Conservation (phyloP, 2,329 filamentous ascomycete species). For the Neopestalotiopsis sp. region DNA sequence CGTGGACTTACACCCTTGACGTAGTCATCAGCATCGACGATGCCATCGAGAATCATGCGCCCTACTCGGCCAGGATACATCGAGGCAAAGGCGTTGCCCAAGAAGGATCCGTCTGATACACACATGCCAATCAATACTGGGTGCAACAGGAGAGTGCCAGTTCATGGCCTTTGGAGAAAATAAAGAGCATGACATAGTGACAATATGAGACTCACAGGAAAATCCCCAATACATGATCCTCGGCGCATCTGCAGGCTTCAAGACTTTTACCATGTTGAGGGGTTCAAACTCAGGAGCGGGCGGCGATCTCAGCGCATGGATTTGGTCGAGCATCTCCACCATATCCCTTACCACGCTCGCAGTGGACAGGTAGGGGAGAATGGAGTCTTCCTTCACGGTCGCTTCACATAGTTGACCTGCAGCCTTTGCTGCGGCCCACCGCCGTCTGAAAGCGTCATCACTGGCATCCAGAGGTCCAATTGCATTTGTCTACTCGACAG, state of each 20-base stretch:
- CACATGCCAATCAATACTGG: not conserved
- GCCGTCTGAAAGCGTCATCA: conserved; percentile 30
- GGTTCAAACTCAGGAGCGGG: too few species aligned
- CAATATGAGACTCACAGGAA: conserved; percentile 53
- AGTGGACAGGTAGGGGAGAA: conserved; percentile 42
- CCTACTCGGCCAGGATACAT: conserved; percentile 47
- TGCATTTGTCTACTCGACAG: conserved; percentile 22
- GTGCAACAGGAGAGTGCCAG: not conserved
- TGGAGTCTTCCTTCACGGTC: conserved; percentile 28
- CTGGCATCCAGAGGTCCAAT: conserved; percentile 33
- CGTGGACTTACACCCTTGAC: conserved; percentile 30
- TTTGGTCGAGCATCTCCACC: conserved; percentile 49
- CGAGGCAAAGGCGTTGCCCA: conserved; percentile 50
- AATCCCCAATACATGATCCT: conserved; percentile 53
- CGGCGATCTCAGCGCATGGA: conserved; percentile 38
- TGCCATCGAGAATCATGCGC: conserved; percentile 47
- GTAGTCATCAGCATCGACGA: conserved; percentile 45
- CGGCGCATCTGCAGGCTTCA: conserved; percentile 18
- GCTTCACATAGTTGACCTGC: conserved; percentile 37
- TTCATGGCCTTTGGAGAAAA: conserved; percentile 35
- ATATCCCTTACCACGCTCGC: conserved; percentile 49
- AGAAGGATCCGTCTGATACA: conserved; percentile 43
- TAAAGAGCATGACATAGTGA: conserved; percentile 48
- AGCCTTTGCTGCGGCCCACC: conserved; percentile 32
- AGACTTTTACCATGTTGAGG: not conserved